A percentile compares a stretch with the other conserved stretches of the same genome.
These are phyloP conservation scores for Aureobasidium mangrovei DNA, from an alignment of 2,329 filamentous ascomycete genomes.

Conservation along the genomic window DNA sequence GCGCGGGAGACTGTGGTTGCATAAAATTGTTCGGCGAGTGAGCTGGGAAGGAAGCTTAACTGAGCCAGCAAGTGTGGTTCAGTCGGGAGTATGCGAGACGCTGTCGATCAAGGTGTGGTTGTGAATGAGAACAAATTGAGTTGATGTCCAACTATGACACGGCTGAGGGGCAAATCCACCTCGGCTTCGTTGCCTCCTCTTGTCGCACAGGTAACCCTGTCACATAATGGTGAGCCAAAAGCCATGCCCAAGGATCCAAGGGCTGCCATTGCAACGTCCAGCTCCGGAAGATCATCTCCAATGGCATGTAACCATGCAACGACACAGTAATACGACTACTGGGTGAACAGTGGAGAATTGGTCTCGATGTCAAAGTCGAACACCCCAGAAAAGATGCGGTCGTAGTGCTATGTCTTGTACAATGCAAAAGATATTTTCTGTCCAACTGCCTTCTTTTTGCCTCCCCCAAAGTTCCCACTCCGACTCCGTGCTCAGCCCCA, in stretches of 20 bases:
- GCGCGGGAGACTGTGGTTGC: conserved; percentile 51
- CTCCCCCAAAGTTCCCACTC: neutral
- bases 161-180: conserved; percentile 7
- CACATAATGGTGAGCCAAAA: no score
- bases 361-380: no score
- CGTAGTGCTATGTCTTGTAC: no score
- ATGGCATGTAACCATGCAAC: no score
- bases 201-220: no score
- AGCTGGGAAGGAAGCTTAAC: conserved; percentile 36
- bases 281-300: no score
- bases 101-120: neutral
- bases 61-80: conserved; percentile 47
- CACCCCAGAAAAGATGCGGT: no score
- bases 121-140: neutral
- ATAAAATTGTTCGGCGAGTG: conserved; percentile 47
- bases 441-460: neutral
- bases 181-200: neutral
- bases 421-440: neutral
- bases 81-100: conserved; percentile 31
- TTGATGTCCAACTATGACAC: neutral
- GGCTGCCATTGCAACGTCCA: no score
- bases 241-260: no score
- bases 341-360: no score
- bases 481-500: neutral
- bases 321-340: no score